Evolutionary conservation across 176 grass and related monocot genomes (phyloP), one percentile per base, ranked within the genome.

Genomic region (Tillandsia fasciculata): DNA sequence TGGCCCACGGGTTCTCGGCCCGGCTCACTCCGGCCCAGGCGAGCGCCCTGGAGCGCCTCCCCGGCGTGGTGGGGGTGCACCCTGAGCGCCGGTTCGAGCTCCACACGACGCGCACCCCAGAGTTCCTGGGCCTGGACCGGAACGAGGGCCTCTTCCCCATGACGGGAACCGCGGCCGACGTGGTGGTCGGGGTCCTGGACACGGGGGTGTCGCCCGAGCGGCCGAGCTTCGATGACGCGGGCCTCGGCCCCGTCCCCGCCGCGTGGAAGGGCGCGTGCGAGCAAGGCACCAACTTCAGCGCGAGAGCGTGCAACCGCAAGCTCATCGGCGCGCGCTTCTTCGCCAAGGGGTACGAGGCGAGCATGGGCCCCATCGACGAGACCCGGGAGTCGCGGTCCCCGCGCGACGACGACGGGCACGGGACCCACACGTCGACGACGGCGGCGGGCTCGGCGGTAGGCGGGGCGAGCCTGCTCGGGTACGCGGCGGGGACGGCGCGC

Each of bases 201-300:
- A 96, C 92, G 0, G 92, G 92, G 5, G 88, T 72, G 1, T 96
- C 89, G 93, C 93, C 93, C 0, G 93, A 96, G 83, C 76, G 93
- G 59, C 79, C 57, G 74, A 92, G 93, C 83, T 96, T 89, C 76
- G 77, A 85, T 18, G 89, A 96, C 80, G 6, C 79, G 0, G 89
- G 89, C 2, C 70, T 96, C 10, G 76, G 53, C 4, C 81, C 83
- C 47, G 70, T 92, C 2, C 93, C 93, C 0, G 42, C 81, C 1
- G 73, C 57, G 64, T 96, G 93, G 93, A 96, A 90, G 65, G 93
- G 93, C 2, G 11, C 61, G 22, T 96, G 93, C 79, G 68, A 70
- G 50, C 1, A 72, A 2, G 78, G 83, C 13, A 68, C 70, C 11
- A 78, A 18, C 15, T 96, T 92, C 69, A 76, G 84, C 73, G 27